phyloP scores from a whole-genome alignment of 179 eudicot genomes.

The Heliamphora pulchella region DNA sequence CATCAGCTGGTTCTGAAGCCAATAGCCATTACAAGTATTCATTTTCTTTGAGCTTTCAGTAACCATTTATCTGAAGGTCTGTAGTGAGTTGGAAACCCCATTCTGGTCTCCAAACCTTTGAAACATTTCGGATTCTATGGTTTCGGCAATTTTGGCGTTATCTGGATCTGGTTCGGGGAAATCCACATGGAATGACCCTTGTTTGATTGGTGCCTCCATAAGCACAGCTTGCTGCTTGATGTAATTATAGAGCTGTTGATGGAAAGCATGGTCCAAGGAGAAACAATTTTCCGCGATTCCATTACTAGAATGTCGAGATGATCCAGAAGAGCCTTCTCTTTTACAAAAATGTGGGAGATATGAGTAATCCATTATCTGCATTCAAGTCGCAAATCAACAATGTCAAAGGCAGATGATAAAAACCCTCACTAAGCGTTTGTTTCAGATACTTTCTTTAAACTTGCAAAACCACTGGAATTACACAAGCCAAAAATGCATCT shows the following conservation, averaged over 20 bases:
- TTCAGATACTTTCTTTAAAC: too few relatives aligned
- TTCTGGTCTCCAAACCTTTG: conserved; percentile 54
- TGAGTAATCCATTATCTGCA: conserved; percentile 91
- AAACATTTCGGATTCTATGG: conserved; percentile 57
- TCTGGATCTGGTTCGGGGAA: conserved; percentile 72
- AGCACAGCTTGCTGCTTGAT: conserved; percentile 52
- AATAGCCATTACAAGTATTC: not conserved
- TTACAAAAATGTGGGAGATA: conserved; percentile 95
- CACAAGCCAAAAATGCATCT: too few relatives aligned
- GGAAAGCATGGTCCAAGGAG: conserved; percentile 75
- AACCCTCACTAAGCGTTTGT: too few relatives aligned
- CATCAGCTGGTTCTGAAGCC: not conserved
- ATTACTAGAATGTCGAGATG: conserved; percentile 59
- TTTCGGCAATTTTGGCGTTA: conserved; percentile 64
- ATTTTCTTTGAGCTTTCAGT: conserved; percentile 14
- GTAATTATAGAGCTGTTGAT: conserved; percentile 67
- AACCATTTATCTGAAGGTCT: conserved; percentile 25
- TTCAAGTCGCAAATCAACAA: not conserved
- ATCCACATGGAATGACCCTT: conserved; percentile 80
- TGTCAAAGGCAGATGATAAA: conserved; percentile 2
- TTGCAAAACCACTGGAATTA: too few relatives aligned
- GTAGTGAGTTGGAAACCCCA: conserved; percentile 38
- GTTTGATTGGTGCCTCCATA: conserved; percentile 37
- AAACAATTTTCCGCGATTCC: conserved; percentile 63
- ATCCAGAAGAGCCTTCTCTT: conserved; percentile 92